phyloP scores from a whole-genome alignment of 208 protist species.

The Cochliopodium minus region DNA sequence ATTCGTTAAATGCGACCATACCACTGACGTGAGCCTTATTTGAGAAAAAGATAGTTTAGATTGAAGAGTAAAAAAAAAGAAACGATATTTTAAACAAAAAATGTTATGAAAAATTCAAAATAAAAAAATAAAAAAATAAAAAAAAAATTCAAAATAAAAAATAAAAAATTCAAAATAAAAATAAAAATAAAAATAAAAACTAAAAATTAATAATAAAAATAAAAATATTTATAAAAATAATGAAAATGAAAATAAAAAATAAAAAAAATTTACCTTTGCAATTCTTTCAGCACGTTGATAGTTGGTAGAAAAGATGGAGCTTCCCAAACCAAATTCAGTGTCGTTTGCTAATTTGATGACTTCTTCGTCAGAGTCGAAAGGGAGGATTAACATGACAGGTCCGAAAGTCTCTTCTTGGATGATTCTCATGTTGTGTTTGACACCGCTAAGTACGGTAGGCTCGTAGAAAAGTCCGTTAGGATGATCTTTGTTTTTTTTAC shows the following conservation, averaged over 20 bases:
- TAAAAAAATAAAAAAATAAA: too few species aligned
- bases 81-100: too few species aligned
- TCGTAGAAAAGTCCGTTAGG: constrained; percentile 48
- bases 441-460: constrained; percentile 68
- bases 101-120: too few species aligned
- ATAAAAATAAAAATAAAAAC: too few species aligned
- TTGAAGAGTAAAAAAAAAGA: too few species aligned
- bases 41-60: too few species aligned
- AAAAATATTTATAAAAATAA: too few species aligned
- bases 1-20: constrained; percentile 5
- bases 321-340: constrained; percentile 62
- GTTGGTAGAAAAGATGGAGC: constrained; percentile 60
- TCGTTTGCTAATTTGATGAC: constrained; percentile 59
- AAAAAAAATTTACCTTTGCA: too few species aligned
- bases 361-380: constrained; percentile 57
- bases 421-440: constrained; percentile 60
- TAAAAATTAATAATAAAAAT: too few species aligned
- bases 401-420: constrained; percentile 77
- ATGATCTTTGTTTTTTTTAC: constrained; percentile 32
- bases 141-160: too few species aligned
- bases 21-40: not conserved
- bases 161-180: too few species aligned
- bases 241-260: too few species aligned
- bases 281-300: constrained; percentile 51
- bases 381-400: constrained; percentile 65